Evolutionary conservation across 352 stramenopile genomes (phyloP), one percentile per base, ranked within the genome.

Genomic region (Globisporangium splendens): DNA sequence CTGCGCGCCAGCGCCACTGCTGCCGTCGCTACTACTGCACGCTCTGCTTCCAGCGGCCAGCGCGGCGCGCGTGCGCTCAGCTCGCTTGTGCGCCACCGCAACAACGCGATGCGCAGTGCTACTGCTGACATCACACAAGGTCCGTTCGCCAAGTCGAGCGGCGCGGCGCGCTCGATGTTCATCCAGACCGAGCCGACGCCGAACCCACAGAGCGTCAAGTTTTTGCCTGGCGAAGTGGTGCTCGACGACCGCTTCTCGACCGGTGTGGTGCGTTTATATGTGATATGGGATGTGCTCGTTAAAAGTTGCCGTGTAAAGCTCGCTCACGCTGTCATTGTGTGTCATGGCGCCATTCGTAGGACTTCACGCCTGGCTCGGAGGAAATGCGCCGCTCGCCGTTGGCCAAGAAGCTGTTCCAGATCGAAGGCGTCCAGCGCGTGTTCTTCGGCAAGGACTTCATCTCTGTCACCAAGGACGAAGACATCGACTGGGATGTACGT

Each of bases 391-490:
- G 89, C 50, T 99, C 95, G 46, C 89, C 96, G 17, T 73, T 99
- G 21, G 96, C 95, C 20, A 97, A 97, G 78, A 83, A 96, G 59
- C 72, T 99, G 15, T 98, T 99, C 65, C 81, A 96, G 58, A 96
- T 99, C 63, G 89, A 98, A 22, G 95, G 96, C 20, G 84, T 99
- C 28, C 95, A 88, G 59, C 92, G 93, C 39, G 93, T 99, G 15
- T 99, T 99, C 72, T 91, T 99, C 50, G 96, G 97, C 52, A 90
- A 92, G 59, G 93, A 99, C 56, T 99, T 99, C 70, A 92, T 99
- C 22, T 99, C 96, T 12, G 81, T 99, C 43, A 99, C 96, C 20
- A 99, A 99, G 73, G 81, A 77, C 50, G 93, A 98, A 20, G 86
- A 96, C 59, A 77, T 95, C 21, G 81, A 96, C 54, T 99, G 96